These are phyloP conservation scores for Pouteria campechiana DNA, from an alignment of 179 eudicot genomes.

Conservation along the genomic window DNA sequence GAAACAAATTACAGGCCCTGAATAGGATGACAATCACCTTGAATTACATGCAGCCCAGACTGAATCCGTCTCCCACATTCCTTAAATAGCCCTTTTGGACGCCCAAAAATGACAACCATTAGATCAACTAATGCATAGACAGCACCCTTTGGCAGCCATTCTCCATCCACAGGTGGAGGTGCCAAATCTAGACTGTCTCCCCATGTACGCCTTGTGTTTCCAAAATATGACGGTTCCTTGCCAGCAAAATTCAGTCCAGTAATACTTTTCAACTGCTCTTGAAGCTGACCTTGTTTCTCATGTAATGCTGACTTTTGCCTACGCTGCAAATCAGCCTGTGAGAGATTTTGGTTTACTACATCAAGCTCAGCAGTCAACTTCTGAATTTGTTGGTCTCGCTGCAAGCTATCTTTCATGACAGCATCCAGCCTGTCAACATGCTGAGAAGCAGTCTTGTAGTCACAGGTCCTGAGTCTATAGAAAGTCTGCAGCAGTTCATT, in stretches of 20 bases:
- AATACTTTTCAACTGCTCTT: constrained; percentile 41
- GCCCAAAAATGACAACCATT: constrained; percentile 64
- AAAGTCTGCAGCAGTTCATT: constrained; percentile 79
- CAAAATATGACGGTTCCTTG: constrained; percentile 46
- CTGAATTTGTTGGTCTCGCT: constrained; percentile 36
- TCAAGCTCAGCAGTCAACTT: constrained; percentile 56
- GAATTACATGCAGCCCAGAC: constrained; percentile 62
- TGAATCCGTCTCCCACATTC: constrained; percentile 84
- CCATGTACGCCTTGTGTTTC: constrained; percentile 44
- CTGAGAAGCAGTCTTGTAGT: constrained; percentile 80
- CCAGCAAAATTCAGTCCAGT: constrained; percentile 21
- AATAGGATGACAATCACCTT: too few relatives aligned
- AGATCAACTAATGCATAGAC: constrained; percentile 90
- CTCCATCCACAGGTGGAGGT: constrained; percentile 89
- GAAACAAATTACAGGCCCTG: too few relatives aligned
- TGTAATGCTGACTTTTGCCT: constrained; percentile 45
- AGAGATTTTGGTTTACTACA: constrained; percentile 38
- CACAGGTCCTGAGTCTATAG: constrained; percentile 83
- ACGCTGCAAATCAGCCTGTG: constrained; percentile 38
- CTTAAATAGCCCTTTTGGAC: constrained; percentile 91
- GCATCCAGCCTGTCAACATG: constrained; percentile 77
- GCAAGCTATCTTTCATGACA: constrained; percentile 80
- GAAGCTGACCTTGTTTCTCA: constrained; percentile 49
- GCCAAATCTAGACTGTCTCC: constrained; percentile 83
- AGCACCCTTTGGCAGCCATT: constrained; percentile 95